Evolutionary conservation across 2,329 filamentous ascomycete genomes (phyloP), one percentile per base, ranked within the genome.

Genomic region (Monosporascus sp.): DNA sequence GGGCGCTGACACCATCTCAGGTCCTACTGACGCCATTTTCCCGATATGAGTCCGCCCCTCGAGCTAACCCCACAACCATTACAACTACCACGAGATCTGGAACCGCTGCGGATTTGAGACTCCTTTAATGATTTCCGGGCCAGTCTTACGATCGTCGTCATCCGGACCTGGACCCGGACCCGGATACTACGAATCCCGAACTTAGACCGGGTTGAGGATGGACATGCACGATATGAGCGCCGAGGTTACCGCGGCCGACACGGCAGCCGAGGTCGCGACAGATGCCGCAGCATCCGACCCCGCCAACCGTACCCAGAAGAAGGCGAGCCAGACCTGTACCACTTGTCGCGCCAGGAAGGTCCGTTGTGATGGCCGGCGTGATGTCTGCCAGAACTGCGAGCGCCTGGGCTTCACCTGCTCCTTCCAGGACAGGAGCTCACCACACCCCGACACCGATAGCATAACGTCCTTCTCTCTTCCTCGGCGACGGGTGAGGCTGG

Each of bases 301-400:
- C 52, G 58, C 65, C 47, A 68, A 69, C 60, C 58, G 65, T 44
- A 60, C 62, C 38, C 63, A 63, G 6, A 68, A 67, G 52, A 67
- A 67, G 47, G 62, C 65, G n/a, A 66, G 65, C 52, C 65, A 67
- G 56, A 81, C 79, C n/a, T 81, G 79, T 63, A 72, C 75, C 57
- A 79, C 78, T 11, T 81, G 78, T 57, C 76, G 78, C 22, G 72
- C 76, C 48, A 77, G 80, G 63, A 83, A 84, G 66, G 80, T 84
- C 20, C 78, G 80, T 48, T 84, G 80, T 68, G 78, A 82, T 61
- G 78, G 79, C 37, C 71, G 74, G 14, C 76, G 76, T 41, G 72
- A 76, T 49, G 68, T 78, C 54, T 84, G 80, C 65, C 76, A 77
- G 67, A 82, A 82, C 66, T 84, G 80, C 67, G 78, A 81, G 57